A percentile compares a stretch with the other conserved stretches of the same genome.
These are phyloP conservation scores for Vitis hybrid DNA, from an alignment of 177 flowering plant genomes.

Conservation along the genomic window DNA sequence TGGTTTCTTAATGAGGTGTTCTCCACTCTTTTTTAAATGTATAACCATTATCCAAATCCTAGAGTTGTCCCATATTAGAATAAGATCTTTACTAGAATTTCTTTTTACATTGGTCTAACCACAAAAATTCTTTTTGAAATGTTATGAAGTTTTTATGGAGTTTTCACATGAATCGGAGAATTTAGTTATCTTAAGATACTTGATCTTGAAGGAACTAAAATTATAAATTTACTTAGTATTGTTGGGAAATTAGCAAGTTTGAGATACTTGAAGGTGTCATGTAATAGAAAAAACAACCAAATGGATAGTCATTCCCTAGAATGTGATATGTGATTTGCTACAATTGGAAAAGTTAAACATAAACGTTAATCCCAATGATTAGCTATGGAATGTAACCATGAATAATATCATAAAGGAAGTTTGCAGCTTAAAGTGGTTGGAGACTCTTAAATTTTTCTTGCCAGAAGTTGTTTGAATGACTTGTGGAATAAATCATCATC, in stretches of 20 bases:
- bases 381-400: not conserved
- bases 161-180: not conserved
- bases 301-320: not conserved
- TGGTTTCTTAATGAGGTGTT: accelerated
- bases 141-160: not conserved
- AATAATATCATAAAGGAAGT: not conserved
- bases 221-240: not conserved
- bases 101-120: not conserved
- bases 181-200: conserved; percentile 2
- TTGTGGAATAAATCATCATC: not conserved
- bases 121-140: not conserved
- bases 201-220: conserved; percentile 11
- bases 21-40: not conserved
- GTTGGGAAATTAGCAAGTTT: not conserved
- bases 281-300: not conserved
- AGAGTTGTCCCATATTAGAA: not conserved
- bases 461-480: not conserved
- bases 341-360: conserved; percentile 2
- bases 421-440: not conserved
- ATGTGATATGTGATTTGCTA: not conserved
- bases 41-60: conserved; percentile 1
- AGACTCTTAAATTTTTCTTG: not conserved
- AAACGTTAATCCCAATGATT: conserved; percentile 4
- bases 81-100: conserved; percentile 1
- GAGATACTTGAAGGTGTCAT: conserved; percentile 1